Base-by-base conservation (phyloP, 805 yeast species). In the Monosporozyma aerobia region DNA sequence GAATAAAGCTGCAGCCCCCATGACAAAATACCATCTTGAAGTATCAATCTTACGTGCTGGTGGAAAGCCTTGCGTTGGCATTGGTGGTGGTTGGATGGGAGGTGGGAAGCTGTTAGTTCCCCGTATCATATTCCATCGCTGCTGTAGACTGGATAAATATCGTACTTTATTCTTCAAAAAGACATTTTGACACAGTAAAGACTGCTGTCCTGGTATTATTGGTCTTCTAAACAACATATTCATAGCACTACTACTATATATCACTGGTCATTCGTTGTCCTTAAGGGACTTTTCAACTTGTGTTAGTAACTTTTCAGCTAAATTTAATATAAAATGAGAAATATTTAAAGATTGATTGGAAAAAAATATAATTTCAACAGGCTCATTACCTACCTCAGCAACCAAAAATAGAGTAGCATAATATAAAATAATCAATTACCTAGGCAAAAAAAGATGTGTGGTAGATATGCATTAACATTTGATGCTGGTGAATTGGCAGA, bases 391-490 rank as follows among this genome's bases (percentile, higher is more conserved):
- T 27, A 32, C 35, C 10, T 32, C 14, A 37, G 22, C 8, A 37
- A 7, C 41, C 13, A 37, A 7, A 39, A 16, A 39, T 9, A 39
- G 23, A 43, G 3, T 19, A 29, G 5, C 2, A 6, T 7, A 46
- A 19, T 32, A 11, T 8, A 19, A 13, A 19, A 32, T n/a, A 23
- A 6, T 3, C n/a, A 5, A n/a, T 13, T 11, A n/a, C 23, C 8
- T n/a, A 44, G n/a, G 13, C 8, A 27, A 32, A 27, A 32, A 27
- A 27, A 23, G 10, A 81, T 82, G 87, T 82, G 87, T 67, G 87
- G 87, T 19, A 63, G 87, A 49, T 82, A 74, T 59, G 77, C 85
- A 1, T 61, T 79, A 59, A 72, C 76, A 19, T 63, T 53, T 35
- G 60, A 56, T 45, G 54, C 58, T n/a, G 60, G 57, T 2, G 63